phyloP scores from a whole-genome alignment of 1,284 basidiomycete species.

The Polyporus tsugae region DNA sequence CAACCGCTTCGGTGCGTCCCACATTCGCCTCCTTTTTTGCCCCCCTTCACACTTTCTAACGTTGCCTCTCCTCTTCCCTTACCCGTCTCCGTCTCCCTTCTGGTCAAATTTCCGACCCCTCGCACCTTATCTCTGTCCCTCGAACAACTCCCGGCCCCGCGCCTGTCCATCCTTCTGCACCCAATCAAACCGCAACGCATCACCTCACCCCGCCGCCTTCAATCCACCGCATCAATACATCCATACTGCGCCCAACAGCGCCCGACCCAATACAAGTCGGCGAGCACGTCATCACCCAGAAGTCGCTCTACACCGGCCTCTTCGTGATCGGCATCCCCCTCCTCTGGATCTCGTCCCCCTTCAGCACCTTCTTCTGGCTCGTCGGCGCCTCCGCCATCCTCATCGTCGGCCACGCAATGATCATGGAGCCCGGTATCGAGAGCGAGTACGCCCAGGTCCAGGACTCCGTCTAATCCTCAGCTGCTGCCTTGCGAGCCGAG shows the following conservation, averaged over 20 bases:
- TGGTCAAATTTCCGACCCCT: too few relatives aligned
- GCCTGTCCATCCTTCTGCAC: neutral
- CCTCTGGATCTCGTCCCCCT: constrained; percentile 72
- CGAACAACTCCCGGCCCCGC: neutral
- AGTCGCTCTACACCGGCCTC: constrained; percentile 80
- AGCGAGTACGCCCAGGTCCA: constrained; percentile 87
- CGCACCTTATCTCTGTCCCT: neutral
- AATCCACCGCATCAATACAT: neutral
- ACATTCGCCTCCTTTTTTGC: constrained; percentile 6
- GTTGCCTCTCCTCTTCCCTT: constrained; percentile 7
- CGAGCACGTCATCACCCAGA: constrained; percentile 82
- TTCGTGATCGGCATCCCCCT: constrained; percentile 83
- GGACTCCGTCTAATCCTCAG: constrained; percentile 60
- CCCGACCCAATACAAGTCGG: constrained; percentile 86
- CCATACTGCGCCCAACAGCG: constrained; percentile 47
- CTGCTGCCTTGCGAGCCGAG: neutral
- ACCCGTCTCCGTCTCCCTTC: neutral
- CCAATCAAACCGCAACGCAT: neutral
- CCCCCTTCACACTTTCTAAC: constrained; percentile 3
- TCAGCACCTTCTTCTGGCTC: constrained; percentile 82
- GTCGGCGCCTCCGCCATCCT: constrained; percentile 79
- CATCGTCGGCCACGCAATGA: constrained; percentile 81
- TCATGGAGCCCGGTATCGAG: constrained; percentile 90
- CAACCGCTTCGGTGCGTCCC: constrained; percentile 84
- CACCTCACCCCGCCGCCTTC: constrained; percentile 48